These are phyloP conservation scores for Rubroshorea leprosula DNA, from an alignment of 345 rosid genomes.

Conservation along the genomic window DNA sequence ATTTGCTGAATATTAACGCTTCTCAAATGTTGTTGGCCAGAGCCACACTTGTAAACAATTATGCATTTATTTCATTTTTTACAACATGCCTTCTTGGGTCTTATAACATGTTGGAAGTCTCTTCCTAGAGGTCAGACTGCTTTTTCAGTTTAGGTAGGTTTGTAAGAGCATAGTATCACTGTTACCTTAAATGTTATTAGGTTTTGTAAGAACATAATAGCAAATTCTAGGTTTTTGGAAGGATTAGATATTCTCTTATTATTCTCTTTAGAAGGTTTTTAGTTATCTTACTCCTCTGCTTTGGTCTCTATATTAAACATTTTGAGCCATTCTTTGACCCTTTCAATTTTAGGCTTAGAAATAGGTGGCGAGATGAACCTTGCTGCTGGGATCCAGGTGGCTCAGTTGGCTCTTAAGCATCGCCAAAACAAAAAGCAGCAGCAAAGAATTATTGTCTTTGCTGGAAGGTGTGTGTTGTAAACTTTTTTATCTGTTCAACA, in stretches of 20 bases:
- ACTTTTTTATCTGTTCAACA: constrained; percentile 3
- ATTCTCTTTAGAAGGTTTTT: not conserved
- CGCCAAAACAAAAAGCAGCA: constrained; percentile 97
- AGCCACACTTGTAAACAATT: too few species aligned
- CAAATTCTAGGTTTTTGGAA: too few species aligned
- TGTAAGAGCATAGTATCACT: too few species aligned
- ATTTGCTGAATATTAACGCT: not conserved
- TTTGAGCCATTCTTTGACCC: not conserved
- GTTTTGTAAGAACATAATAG: too few species aligned
- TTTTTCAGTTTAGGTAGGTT: too few species aligned
- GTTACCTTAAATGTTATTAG: too few species aligned
- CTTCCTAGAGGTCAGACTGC: too few species aligned
- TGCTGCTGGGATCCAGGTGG: constrained; percentile 83
- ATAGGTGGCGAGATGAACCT: constrained; percentile 89
- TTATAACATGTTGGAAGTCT: too few species aligned
- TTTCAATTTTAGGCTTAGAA: constrained; percentile 56
- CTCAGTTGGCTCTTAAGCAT: constrained; percentile 96
- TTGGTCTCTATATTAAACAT: not conserved
- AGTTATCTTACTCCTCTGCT: not conserved
- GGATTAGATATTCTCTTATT: too few species aligned
- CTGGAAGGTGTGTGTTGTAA: constrained; percentile 63
- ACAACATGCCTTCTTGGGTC: too few species aligned
- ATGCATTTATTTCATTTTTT: too few species aligned
- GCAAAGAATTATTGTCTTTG: constrained; percentile 89
- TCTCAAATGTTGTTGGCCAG: not conserved